Percentiles rank a stretch among this genome's conserved stretches.
phyloP scores from a whole-genome alignment of 2,329 filamentous ascomycete genomes.

The Fusarium sp. region DNA sequence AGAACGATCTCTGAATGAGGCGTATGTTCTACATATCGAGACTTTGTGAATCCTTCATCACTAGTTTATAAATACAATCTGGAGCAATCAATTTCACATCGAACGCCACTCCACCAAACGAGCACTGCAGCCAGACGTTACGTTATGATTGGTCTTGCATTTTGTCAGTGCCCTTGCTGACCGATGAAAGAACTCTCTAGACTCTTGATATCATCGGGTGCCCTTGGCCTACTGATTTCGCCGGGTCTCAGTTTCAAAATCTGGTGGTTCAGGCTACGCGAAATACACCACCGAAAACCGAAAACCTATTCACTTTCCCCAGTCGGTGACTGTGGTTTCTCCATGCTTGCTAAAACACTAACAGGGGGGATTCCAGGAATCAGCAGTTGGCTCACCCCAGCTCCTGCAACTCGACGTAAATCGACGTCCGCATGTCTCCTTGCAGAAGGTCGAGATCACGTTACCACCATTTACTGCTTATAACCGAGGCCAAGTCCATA shows the following conservation, averaged over 20 bases:
- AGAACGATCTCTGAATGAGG: neutral
- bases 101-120: neutral
- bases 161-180: neutral
- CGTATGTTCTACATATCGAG: neutral
- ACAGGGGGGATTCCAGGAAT: slow-evolving; percentile 1
- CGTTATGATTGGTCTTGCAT: neutral
- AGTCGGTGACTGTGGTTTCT: neutral
- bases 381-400: slow-evolving; percentile 15
- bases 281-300: neutral
- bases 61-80: neutral
- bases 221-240: neutral
- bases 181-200: neutral
- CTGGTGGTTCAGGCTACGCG: slow-evolving; percentile 9
- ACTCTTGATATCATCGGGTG: neutral
- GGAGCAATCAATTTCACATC: neutral
- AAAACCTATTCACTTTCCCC: neutral
- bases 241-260: neutral
- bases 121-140: neutral
- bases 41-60: neutral
- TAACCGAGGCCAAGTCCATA: slow-evolving; percentile 11
- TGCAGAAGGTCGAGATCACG: slow-evolving; percentile 42
- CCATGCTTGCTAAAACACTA: neutral
- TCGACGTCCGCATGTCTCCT: slow-evolving; percentile 23
- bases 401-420: slow-evolving; percentile 16
- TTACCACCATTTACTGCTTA: slow-evolving; percentile 35